Base-by-base conservation (phyloP, 352 stramenopile genomes). In the Phytopythium delawarense region DNA sequence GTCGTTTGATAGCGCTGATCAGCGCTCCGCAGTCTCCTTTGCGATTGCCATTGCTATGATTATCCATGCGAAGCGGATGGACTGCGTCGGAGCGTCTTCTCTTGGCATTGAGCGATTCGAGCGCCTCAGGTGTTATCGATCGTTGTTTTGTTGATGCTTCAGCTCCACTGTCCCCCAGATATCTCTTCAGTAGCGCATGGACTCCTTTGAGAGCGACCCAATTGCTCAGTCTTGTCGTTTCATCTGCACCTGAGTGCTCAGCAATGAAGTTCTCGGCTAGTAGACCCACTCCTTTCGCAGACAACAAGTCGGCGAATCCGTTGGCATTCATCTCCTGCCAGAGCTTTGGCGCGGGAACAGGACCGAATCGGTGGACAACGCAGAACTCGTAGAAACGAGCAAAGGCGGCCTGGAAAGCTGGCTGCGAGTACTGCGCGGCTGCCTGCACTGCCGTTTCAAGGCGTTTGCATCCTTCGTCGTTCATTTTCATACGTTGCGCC, bases 321-420 rank as follows among this genome's bases (percentile, higher is more conserved):
- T 72, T 76, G 16, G 64, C 56, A 13, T 86, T 66, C 64, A 87
- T 76, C n/a, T 83, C 59, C 49, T 75, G 77, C 74, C 78, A 86
- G 15, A 86, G 53, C 32, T 64, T 71, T 1, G 63, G 57, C 7
- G 66, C 56, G 1, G 61, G 32, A 32, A 86, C 67, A 12, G 75
- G 65, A 9, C 45, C 59, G 60, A 86, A 81, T 11, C 70, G 68
- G 25, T 81, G 71, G 20, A 84, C 61, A 5, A 86, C 70, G 32
- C 79, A 89, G 45, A 81, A 81, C 57, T 87, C 79, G 48, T 80
- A 64, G 20, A 89, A 74, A 4, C 74, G 55, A 7, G 60, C 50
- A 40, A 79, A 66, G 5, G 74, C 67, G 13, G 61, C 44, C 23
- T 76, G 66, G 25, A 86, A 71, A 8, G 66, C 62, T 0, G 64